phyloP scores from a whole-genome alignment of 305 asterid genomes.

The Rubia tinctorum region DNA sequence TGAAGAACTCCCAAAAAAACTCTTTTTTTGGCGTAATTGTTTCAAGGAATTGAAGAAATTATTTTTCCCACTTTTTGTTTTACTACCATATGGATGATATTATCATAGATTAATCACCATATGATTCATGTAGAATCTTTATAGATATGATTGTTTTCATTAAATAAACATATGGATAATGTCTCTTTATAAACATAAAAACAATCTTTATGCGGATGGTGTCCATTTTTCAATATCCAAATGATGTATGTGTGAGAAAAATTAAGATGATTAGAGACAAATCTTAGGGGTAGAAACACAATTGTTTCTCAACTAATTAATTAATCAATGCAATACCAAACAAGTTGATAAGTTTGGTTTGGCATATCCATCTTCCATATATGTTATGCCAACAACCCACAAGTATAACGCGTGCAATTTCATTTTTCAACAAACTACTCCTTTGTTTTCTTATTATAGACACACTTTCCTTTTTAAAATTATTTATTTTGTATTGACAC shows the following conservation, averaged over 20 bases:
- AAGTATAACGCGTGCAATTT: not conserved
- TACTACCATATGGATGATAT: not conserved
- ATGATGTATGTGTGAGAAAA: not conserved
- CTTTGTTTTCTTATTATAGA: too few relatives aligned
- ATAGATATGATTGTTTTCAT: not conserved
- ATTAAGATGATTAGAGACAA: not conserved
- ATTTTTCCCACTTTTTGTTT: not conserved
- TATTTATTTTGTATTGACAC: slow-evolving; percentile 2
- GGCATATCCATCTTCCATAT: not conserved
- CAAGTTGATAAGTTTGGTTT: slow-evolving; percentile 6
- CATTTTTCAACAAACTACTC: not conserved
- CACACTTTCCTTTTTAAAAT: too few relatives aligned
- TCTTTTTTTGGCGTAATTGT: too few relatives aligned
- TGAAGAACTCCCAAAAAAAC: too few relatives aligned
- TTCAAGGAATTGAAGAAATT: not conserved
- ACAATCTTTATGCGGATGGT: not conserved
- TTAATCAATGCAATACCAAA: not conserved
- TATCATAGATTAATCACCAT: not conserved
- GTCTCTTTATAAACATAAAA: not conserved
- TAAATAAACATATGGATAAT: not conserved
- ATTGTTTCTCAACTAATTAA: slow-evolving; percentile 1
- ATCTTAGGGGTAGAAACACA: not conserved
- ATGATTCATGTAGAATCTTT: not conserved
- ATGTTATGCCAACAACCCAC: slow-evolving; percentile 7
- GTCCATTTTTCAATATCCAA: not conserved